Base-by-base conservation (phyloP, 1,139 yeast genomes). In the Trichomonascaceae sp. region DNA sequence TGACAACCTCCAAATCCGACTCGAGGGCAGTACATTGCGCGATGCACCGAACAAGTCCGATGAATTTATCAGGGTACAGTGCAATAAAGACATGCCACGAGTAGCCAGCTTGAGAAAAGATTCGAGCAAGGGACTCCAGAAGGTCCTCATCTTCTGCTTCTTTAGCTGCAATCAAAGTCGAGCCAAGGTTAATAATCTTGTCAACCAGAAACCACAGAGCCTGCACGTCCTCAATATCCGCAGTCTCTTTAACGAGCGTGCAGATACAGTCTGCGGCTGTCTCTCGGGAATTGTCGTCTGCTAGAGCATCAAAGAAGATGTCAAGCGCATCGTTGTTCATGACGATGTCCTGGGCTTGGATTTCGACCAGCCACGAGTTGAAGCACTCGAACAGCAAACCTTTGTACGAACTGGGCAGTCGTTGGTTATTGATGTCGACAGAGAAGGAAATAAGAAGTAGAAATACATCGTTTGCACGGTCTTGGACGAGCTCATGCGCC, bases 31-130 rank as follows among this genome's bases (percentile, higher is more conserved):
- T 63, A 40, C 79, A 69, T 34, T 73, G 74, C 30, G 84, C 64
- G 25, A 87, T 59, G 6, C 81, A 74, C 40, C 73, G 75, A n/a
- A 85, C 92, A 47, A 89, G 61, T 2, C 81, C 78, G 42, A 71
- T 67, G 59, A 84, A 89, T 37, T 69, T 70, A 32, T 60, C 59
- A 0, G 96, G 93, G 38, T 71, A 64, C 47, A 74, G 75, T 5
- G 93, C 89, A 37, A 87, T 73, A 25, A 81, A 64, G 25, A 81
- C 81, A 56, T 84, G 92, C 98, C 98, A 92, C 2, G 93, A 70
- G 56, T 87, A 97, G 40, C 94, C 95, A 2, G 96, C 93, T 47
- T 85, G 94, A 14, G 87, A 82, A 54, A 80, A 82, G 31, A 92
- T 57, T 48, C 89, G 67, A 0, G 93, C 74, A 40, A 80, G 62